Evolutionary conservation across 495 filamentous ascomycete species (phyloP).

Genomic region (Hypoxylon fragiforme): DNA sequence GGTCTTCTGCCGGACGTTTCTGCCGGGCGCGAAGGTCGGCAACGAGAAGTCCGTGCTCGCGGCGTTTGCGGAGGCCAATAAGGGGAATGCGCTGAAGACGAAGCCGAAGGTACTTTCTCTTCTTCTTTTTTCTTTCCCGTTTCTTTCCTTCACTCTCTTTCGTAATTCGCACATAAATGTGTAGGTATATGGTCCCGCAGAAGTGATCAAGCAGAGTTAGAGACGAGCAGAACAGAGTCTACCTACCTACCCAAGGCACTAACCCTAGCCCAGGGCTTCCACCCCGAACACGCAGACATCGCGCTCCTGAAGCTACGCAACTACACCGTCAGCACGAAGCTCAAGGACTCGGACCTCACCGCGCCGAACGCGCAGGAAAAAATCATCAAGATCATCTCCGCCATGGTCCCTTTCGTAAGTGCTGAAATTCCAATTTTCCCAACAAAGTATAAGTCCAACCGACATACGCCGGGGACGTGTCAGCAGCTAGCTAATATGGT

Average conservation of each 20-base stretch:
- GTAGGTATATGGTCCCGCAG: slow-evolving; percentile 12
- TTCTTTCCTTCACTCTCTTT: background rate
- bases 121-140: background rate
- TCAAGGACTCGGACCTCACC: slow-evolving; percentile 61
- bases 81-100: slow-evolving; percentile 75
- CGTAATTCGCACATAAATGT: too few species aligned
- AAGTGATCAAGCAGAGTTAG: too few species aligned
- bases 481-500: too few species aligned
- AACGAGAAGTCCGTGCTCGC: slow-evolving; percentile 56
- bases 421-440: background rate
- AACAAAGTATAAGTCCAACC: too few species aligned
- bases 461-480: too few species aligned
- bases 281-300: slow-evolving; percentile 71
- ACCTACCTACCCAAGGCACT: too few species aligned
- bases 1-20: slow-evolving; percentile 63
- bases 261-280: slow-evolving; percentile 82
- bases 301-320: slow-evolving; percentile 74
- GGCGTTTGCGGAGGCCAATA: slow-evolving; percentile 69
- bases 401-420: slow-evolving; percentile 69
- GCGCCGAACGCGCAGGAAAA: slow-evolving; percentile 54
- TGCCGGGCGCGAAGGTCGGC: slow-evolving; percentile 58
- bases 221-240: too few species aligned
- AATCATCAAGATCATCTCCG: slow-evolving; percentile 56
- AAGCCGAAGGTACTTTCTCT: slow-evolving; percentile 72
- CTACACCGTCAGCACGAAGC: slow-evolving; percentile 68